Percentiles rank a stretch among this genome's conserved stretches.
These are phyloP conservation scores for Aspergillus cristatus DNA, from an alignment of 495 filamentous ascomycete species.

Conservation along the genomic window DNA sequence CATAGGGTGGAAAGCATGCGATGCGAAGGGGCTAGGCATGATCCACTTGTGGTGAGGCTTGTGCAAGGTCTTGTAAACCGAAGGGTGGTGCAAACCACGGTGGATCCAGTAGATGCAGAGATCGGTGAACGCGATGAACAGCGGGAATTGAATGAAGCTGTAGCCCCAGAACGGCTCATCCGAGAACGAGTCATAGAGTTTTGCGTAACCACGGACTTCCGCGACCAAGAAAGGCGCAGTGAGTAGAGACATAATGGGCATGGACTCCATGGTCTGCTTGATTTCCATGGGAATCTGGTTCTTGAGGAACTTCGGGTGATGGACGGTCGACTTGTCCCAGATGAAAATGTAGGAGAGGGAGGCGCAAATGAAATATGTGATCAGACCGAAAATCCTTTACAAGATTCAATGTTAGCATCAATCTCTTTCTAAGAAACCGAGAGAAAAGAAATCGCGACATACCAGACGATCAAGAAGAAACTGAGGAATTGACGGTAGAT, in stretches of 20 bases:
- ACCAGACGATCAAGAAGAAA: conserved; percentile 83
- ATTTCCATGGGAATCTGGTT: conserved; percentile 89
- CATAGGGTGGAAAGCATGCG: conserved; percentile 88
- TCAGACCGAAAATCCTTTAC: conserved; percentile 68
- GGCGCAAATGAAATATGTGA: conserved; percentile 78
- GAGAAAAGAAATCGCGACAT: conserved; percentile 18
- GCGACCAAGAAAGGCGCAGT: conserved; percentile 75
- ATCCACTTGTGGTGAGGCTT: conserved; percentile 99
- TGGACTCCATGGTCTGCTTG: conserved; percentile 57
- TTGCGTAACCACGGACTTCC: conserved; percentile 79
- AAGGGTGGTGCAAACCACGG: conserved; percentile 75
- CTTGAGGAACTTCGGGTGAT: conserved; percentile 92
- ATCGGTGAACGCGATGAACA: conserved; percentile 92
- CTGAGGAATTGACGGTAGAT: conserved; percentile 66
- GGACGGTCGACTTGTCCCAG: conserved; percentile 84
- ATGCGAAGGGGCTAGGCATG: conserved; percentile 91
- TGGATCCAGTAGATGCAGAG: conserved; percentile 93
- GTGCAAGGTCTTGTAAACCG: conserved; percentile 80
- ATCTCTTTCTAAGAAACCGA: no score
- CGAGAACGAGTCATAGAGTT: conserved; percentile 69
- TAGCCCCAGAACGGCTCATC: conserved; percentile 70
- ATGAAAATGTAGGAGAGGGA: conserved; percentile 82
- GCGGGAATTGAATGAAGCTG: conserved; percentile 77
- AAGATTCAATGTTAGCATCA: conserved; percentile 1
- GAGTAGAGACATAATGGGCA: conserved; percentile 77